These are phyloP conservation scores for Cercophora scortea DNA, from an alignment of 495 filamentous ascomycete species.

Conservation along the genomic window DNA sequence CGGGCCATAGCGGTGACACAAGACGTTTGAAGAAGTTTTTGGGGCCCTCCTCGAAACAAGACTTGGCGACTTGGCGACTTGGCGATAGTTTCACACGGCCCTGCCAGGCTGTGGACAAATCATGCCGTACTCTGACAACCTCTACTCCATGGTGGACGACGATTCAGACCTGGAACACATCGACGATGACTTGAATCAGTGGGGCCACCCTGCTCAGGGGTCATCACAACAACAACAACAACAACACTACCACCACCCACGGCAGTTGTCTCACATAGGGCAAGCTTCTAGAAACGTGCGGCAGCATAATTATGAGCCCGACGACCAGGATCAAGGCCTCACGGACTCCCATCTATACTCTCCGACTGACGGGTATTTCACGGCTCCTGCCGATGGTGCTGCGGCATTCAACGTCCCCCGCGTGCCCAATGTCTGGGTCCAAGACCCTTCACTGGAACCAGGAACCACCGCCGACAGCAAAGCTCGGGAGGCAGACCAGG, in stretches of 20 bases:
- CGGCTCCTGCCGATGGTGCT: no score
- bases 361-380: no score
- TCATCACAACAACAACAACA: not conserved
- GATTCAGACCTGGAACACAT: conserved; percentile 20
- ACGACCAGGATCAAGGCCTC: no score
- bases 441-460: conserved; percentile 30
- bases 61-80: conserved; percentile 2
- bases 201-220: not conserved
- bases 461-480: conserved; percentile 29
- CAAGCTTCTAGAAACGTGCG: no score
- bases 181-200: conserved; percentile 6
- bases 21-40: conserved; percentile 14
- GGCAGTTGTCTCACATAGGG: no score
- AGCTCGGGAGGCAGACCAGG: conserved; percentile 29
- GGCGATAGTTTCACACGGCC: conserved; percentile 2
- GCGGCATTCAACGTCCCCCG: conserved; percentile 24
- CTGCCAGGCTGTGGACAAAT: conserved; percentile 8
- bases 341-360: no score
- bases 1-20: not conserved
- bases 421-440: conserved; percentile 34
- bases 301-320: no score
- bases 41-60: not conserved
- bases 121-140: conserved; percentile 38
- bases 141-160: conserved; percentile 32
- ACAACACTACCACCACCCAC: not conserved